These are phyloP conservation scores for Conticribra guillardii DNA, from an alignment of 108 stramenopile species.

Conservation along the genomic window DNA sequence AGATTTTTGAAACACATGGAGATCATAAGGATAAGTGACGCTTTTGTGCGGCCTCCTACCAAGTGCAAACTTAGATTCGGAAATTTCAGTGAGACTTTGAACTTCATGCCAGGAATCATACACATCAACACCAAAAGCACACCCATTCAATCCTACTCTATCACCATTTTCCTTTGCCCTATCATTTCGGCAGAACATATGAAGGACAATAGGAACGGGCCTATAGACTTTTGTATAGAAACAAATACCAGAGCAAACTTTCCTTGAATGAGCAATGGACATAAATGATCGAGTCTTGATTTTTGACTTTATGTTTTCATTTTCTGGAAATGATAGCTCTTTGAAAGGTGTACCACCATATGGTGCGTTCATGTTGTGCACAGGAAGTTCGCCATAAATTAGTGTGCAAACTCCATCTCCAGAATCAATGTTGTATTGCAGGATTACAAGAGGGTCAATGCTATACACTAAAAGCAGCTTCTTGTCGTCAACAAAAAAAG, in stretches of 20 bases:
- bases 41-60: constrained; percentile 2
- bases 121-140: constrained; percentile 3
- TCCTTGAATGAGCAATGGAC: constrained; percentile 4
- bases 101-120: constrained; percentile 9
- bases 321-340: background rate
- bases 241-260: background rate
- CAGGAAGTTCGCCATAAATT: background rate
- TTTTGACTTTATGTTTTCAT: too few relatives aligned
- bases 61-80: background rate
- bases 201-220: constrained; percentile 1
- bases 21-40: constrained; percentile 6
- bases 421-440: background rate
- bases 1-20: constrained; percentile 1
- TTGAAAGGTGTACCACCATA: constrained; percentile 8
- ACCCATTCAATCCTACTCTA: background rate
- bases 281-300: background rate
- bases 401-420: constrained; percentile 10
- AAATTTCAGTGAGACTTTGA: background rate
- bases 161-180: background rate
- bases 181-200: constrained; percentile 1
- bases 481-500: background rate
- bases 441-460: constrained; percentile 1
- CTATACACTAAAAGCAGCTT: constrained; percentile 4
- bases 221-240: background rate
- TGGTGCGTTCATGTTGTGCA: constrained; percentile 1